Evolutionary conservation across 306 rosid species (phyloP), one percentile per base, ranked within the genome.

Genomic region (Acacia acuminata): DNA sequence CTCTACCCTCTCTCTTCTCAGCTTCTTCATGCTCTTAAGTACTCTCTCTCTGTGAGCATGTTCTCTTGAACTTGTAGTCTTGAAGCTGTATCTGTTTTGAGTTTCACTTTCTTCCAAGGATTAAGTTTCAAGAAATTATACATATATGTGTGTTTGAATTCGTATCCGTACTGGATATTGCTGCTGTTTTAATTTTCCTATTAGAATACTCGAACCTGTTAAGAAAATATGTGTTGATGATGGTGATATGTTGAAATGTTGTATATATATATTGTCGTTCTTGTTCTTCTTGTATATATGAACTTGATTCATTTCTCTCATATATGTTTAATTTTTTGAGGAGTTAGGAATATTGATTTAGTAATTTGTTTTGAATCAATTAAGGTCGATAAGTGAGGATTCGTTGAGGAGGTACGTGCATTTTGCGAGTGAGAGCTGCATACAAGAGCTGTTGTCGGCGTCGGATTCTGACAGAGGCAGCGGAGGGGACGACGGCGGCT

Each of bases 321-420:
- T 20, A 20, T 51, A 5, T 51, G 0, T 51, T 51, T 17, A 14
- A 14, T 48, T 53, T 19, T 53, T 53, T 19, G 4, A 0, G 25
- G 61, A 16, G 8, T n/a, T 56, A 9, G 27, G 27, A 56, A 56
- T 56, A 19, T 19, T 53, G 17, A 16, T 4, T 3, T 51, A 7
- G 8, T 56, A 8, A 20, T 56, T 56, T 56, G 27, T 20, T 20
- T n/a, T 20, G 63, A n/a, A 51, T 51, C 1, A 51, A 51, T 15
- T 15, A 94, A 94, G 98, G 98, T 94, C 98, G 12, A 87, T 92
- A n/a, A 94, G 98, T 50, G 98, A 94, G 75, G 94, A 94, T 76
- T 94, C 98, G 0, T 83, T 94, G 3, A 94, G 86, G 79, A 89
- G 98, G 80, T 94, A 88, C 71, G 94, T 92, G 84, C 89, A 80